phyloP scores from a whole-genome alignment of 495 filamentous ascomycete species.

The Neurospora africana region DNA sequence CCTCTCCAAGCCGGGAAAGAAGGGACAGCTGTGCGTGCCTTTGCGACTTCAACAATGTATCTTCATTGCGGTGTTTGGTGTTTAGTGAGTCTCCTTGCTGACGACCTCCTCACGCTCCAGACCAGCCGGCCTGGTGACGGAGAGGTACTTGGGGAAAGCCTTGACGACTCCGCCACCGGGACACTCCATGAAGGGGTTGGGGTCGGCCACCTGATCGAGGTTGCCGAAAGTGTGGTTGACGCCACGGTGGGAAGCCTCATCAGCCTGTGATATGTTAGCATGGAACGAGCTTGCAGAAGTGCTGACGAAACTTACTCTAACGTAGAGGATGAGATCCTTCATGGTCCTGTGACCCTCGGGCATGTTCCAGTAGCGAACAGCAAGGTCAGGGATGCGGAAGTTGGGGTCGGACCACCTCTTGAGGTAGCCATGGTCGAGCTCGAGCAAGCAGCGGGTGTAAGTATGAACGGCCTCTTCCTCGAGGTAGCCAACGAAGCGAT shows the following conservation, averaged over 20 bases:
- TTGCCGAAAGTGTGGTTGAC: conserved; percentile 95
- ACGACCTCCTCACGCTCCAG: conserved; percentile 72
- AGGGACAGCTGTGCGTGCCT: background rate
- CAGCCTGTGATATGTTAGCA: conserved; percentile 33
- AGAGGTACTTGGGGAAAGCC: conserved; percentile 42
- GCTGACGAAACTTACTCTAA: conserved; percentile 35
- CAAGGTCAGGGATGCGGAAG: conserved; percentile 79
- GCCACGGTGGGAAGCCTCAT: conserved; percentile 89
- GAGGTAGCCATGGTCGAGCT: conserved; percentile 73
- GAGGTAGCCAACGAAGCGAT: conserved; percentile 93
- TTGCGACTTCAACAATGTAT: background rate
- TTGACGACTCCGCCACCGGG: conserved; percentile 32
- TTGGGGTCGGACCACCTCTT: conserved; percentile 63
- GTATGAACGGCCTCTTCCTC: conserved; percentile 97
- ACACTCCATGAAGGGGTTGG: conserved; percentile 68
- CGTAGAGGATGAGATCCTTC: conserved; percentile 75
- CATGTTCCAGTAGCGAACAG: conserved; percentile 86
- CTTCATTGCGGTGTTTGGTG: background rate
- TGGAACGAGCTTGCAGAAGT: background rate
- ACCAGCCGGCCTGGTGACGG: conserved; percentile 54
- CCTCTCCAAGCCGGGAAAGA: background rate
- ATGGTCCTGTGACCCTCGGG: conserved; percentile 74
- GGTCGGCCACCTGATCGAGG: conserved; percentile 64
- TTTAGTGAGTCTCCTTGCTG: background rate
- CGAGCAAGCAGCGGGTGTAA: conserved; percentile 76